Evolutionary conservation across 2,329 filamentous ascomycete species (phyloP), one percentile per base, ranked within the genome.

Genomic region (Alternaria dauci): DNA sequence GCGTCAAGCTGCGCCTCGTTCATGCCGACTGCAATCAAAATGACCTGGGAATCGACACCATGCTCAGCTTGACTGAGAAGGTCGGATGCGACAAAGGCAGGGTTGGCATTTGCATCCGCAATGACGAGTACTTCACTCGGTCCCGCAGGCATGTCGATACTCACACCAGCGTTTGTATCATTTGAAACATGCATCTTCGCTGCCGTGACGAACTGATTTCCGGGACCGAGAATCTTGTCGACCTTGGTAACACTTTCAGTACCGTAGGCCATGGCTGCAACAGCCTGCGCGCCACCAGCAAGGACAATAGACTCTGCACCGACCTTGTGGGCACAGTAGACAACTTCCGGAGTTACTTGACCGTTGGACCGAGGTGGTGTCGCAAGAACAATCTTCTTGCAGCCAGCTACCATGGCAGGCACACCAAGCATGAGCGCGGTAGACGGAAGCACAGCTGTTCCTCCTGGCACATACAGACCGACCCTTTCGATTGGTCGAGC

Each of bases 181-280:
- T 99, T 99, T 80, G 91, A 92, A 43, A 99, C 95, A 71, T 94
- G 86, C 95, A 99, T 99, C 87, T 99, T 99, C 53, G 92, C 95
- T 0, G 95, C 95, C 0, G 95, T 99, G 41, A 99, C 95, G 76
- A 98, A 99, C 79, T 98, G 95, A 81, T 99, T 99, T 36, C 95
- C 95, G 3, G 95, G 95, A 0, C 95, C 95, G 12, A 98, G 88
- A 70, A 99, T 97, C 87, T 99, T 99, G 85, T 99, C 95, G 8
- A 99, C 95, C 83, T 99, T 99, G 79, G 85, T 92, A 52, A 99
- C 88, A 70, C 89, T 94, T 80, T 97, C 91, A 0, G 95, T 99
- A 48, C 95, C 95, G 81, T 99, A 99, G 2, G 95, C 95, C 90
- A 99, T 91, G 48, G 95, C 95, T 20, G 94, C 95, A 38, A 99